Evolutionary conservation across 2,329 filamentous ascomycete genomes (phyloP), one percentile per base, ranked within the genome.

Genomic region (Alternaria postmessia): DNA sequence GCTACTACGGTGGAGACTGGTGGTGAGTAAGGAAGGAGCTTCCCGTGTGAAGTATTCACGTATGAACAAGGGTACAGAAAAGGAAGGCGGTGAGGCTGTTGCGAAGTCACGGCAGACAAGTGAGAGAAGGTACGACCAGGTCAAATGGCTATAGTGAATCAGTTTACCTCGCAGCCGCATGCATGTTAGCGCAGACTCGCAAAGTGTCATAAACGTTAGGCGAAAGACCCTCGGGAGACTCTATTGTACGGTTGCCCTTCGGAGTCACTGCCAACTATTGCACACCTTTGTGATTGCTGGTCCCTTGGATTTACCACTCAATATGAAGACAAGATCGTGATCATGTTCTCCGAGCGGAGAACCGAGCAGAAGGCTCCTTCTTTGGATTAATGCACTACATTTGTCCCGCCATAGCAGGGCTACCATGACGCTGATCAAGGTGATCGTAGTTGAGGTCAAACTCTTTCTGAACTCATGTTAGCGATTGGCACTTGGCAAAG

Each of bases 381-480:
- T 24, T 42, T 24, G 20, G 39, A 42, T 24, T 42, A 22, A 22
- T 42, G 39, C 34, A 38, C 55, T 64, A 71, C 60, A 76, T 70
- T 47, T 71, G 65, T 26, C 68, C 70, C 43, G 66, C 62, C 71
- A 76, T 73, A 9, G 69, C 74, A 51, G 73, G 75, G 28, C 66
- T 70, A 34, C 76, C 76, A 59, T 81, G 79, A 20, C 80, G 75
- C 58, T 80, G 77, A 73, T 85, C 83, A 32, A 86, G 73, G 58
- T 84, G 77, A 55, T 83, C 82, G 66, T 84, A 85, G 68, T 85
- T 80, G 55, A 86, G 79, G 28, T 83, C 79, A 64, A 84, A 83
- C 63, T 85, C 83, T 63, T 82, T 79, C 81, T 82, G 66, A 48
- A 62, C 16, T 7, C 3, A 42, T 18, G 61, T 75, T 67, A 77